Evolutionary conservation across 495 filamentous ascomycete species (phyloP), one percentile per base, ranked within the genome.

Genomic region (Cercophora scortea): DNA sequence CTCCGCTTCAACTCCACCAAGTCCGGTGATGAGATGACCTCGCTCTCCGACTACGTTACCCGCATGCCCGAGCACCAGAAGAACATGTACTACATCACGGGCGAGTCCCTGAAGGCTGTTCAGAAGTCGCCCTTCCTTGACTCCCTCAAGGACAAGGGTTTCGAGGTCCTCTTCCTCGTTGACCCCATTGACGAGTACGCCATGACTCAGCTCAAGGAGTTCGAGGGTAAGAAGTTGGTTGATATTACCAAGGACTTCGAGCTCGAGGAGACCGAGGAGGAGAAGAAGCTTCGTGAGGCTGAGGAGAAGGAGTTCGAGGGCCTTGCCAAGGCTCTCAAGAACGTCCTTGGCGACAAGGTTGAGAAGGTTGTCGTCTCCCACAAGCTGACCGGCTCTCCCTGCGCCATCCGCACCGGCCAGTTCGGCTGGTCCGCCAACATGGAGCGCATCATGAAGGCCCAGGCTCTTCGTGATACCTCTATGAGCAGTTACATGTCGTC

Each of bases 361-460:
- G 93, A 98, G 89, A 98, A 98, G 86, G 93, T 98, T 39, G 91
- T 98, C 58, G 92, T 98, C 69, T 90, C 85, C 61, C 90, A 96
- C 89, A 97, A 97, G 86, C 85, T 98, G 49, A 79, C 89, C 63
- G 90, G 90, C 66, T 77, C 94, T 55, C 93, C 93, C 68, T 97
- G 94, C 75, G 93, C 93, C 71, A 97, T 98, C 79, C 93, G 93
- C 74, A 98, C 93, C 61, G 93, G 94, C 65, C 93, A 98, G 79
- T 98, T 98, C 73, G 93, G 93, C 77, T 98, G 93, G 93, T 96
- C 91, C 41, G 93, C 93, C 69, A 98, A 98, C 83, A 98, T 98
- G 93, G 93, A 98, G 85, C 94, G 93, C 80, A 98, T 98, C 84
- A 98, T 98, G 93, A 98, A 98, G 85, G 94, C 93, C 34, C 93